Base-by-base conservation (phyloP, 805 yeast genomes). In the Candida yuanshanica region DNA sequence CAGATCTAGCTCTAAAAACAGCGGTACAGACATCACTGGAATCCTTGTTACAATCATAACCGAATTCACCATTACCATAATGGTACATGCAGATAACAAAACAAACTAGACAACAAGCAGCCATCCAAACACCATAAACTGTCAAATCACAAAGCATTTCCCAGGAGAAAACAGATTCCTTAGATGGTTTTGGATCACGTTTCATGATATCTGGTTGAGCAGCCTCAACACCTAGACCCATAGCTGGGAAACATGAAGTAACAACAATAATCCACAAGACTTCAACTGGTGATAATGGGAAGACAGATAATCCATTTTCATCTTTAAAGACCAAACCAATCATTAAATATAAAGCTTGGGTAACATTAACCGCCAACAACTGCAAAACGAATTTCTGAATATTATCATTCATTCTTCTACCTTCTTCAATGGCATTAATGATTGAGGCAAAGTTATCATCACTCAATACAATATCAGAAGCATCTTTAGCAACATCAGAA, bases 401-500 rank as follows among this genome's bases (percentile, higher is more conserved):
- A 52, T 83, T 83, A 41, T 79, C 78, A 37, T 83, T 72, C 89
- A 83, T 83, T 51, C 90, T 69, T 52, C 91, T 70, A 26, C 91
- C 91, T 63, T 83, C 91, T 58, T 82, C 88, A 43, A 83, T 75
- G 12, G 88, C 91, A 59, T 80, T 79, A 41, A 82, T 69, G 56
- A 83, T 83, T 14, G 90, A 81, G 5, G 90, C 85, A 62, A 83
- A 83, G 60, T 83, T 83, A 64, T 84, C 81, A 58, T 83, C 91
- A 18, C 83, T 72, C 38, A 83, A 69, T 14, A 83, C 85, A 59
- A 83, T 81, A 59, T 83, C 91, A 35, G 84, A 72, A 6, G 89
- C 88, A 58, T 83, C 87, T 59, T 83, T 83, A n/a, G 91, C 91
- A 32, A 83, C 91, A 65, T 83, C 91, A 11, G 86, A 79, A 5